phyloP scores from a whole-genome alignment of 495 filamentous ascomycete genomes.

The Aspergillus taichungensis region DNA sequence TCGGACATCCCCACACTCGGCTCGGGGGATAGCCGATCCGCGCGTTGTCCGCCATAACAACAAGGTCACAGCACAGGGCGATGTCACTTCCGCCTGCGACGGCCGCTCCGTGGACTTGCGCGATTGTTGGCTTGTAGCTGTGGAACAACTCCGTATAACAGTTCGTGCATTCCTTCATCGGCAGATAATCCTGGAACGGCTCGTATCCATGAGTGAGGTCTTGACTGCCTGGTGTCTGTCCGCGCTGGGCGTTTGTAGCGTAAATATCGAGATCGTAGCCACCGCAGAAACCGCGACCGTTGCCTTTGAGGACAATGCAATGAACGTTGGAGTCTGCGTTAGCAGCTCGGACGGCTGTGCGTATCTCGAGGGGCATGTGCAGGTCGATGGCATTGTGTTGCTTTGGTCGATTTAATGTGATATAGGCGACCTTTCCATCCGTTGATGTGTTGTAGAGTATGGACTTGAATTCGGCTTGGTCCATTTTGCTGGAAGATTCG shows the following conservation, averaged over 20 bases:
- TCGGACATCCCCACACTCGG: conserved; percentile 4
- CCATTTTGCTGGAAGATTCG: too few species aligned
- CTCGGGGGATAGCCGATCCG: conserved; percentile 5
- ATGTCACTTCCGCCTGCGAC: conserved; percentile 10
- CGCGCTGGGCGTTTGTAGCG: not conserved
- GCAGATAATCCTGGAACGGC: not conserved
- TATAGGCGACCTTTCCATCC: not conserved
- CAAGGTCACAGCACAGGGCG: conserved; percentile 4
- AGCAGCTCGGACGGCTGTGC: not conserved
- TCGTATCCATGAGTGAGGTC: not conserved
- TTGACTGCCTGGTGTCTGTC: not conserved
- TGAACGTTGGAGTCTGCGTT: not conserved
- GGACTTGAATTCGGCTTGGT: too few species aligned
- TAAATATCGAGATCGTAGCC: conserved; percentile 2
- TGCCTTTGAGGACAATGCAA: conserved; percentile 5
- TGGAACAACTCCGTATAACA: conserved; percentile 2
- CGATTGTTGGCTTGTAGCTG: conserved; percentile 4
- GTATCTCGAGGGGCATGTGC: not conserved
- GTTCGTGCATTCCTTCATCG: conserved; percentile 6
- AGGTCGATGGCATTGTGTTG: conserved; percentile 1
- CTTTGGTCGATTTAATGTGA: not conserved
- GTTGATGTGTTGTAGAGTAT: conserved; percentile 13
- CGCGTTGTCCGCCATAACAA: conserved; percentile 3
- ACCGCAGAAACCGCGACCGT: conserved; percentile 3
- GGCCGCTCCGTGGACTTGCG: conserved; percentile 5